These are phyloP conservation scores for Aquilaria sinensis DNA, from an alignment of 345 rosid species.

Conservation along the genomic window DNA sequence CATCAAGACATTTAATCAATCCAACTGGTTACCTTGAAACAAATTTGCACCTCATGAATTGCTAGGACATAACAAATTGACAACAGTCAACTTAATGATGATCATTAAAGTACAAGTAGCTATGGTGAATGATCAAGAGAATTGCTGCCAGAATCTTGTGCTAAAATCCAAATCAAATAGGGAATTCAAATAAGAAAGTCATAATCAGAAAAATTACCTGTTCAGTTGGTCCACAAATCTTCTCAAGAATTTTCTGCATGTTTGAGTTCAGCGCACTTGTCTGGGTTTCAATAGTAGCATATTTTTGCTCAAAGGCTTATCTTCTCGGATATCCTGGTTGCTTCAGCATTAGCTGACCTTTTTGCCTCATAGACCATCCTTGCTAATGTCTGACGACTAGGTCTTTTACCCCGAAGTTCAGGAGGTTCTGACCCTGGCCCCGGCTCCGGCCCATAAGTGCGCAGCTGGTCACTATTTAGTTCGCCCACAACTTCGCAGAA, in stretches of 20 bases:
- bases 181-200: too few relatives aligned
- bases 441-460: background rate
- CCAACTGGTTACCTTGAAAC: too few relatives aligned
- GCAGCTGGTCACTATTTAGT: background rate
- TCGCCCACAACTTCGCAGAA: background rate
- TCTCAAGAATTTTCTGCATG: slow-evolving; percentile 8
- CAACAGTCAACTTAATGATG: too few relatives aligned
- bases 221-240: background rate
- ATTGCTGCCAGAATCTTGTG: too few relatives aligned
- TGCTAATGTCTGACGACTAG: background rate
- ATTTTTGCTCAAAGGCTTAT: slow-evolving; percentile 3
- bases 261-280: background rate
- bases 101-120: too few relatives aligned
- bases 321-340: background rate
- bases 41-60: too few relatives aligned
- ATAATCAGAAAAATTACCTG: background rate
- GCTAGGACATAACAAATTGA: too few relatives aligned
- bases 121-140: too few relatives aligned
- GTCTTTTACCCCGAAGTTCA: background rate
- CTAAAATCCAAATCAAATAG: too few relatives aligned
- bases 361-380: background rate
- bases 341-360: background rate
- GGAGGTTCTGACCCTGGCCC: background rate
- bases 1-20: too few relatives aligned
- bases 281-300: background rate